phyloP scores from a whole-genome alignment of 2,329 filamentous ascomycete genomes.

The Fusarium setosum region DNA sequence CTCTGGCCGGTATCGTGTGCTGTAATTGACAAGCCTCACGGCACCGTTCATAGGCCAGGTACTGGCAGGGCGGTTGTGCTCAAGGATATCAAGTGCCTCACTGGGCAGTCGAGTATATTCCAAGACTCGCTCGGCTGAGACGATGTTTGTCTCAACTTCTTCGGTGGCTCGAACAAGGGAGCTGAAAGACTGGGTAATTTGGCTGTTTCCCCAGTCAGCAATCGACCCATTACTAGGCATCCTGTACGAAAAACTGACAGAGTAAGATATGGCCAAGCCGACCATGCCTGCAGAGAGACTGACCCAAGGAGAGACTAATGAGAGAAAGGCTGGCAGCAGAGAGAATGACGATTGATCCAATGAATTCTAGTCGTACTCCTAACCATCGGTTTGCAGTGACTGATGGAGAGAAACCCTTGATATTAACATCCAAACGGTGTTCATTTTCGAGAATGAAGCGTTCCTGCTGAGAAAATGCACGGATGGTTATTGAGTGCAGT shows the following conservation, averaged over 20 bases:
- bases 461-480: not conserved
- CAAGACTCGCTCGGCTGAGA: conserved; percentile 66
- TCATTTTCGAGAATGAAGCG: not conserved
- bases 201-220: no score
- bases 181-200: conserved; percentile 6
- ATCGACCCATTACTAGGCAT: no score
- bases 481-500: no score
- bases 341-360: conserved; percentile 9
- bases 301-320: not conserved
- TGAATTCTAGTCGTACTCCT: conserved; percentile 2
- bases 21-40: not conserved
- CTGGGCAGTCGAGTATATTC: conserved; percentile 74
- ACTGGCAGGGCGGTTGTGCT: conserved; percentile 56
- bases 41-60: not conserved
- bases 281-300: conserved; percentile 4
- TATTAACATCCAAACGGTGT: not conserved
- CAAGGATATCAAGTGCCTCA: conserved; percentile 66
- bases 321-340: not conserved
- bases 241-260: no score
- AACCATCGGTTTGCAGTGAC: conserved; percentile 3
- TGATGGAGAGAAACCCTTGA: not conserved
- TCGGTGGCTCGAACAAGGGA: not conserved
- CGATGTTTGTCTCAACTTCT: conserved; percentile 8
- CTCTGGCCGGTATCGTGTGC: not conserved
- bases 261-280: conserved; percentile 8